These are phyloP conservation scores for Piper longum DNA, from an alignment of 164 flowering plant species.

Conservation along the genomic window DNA sequence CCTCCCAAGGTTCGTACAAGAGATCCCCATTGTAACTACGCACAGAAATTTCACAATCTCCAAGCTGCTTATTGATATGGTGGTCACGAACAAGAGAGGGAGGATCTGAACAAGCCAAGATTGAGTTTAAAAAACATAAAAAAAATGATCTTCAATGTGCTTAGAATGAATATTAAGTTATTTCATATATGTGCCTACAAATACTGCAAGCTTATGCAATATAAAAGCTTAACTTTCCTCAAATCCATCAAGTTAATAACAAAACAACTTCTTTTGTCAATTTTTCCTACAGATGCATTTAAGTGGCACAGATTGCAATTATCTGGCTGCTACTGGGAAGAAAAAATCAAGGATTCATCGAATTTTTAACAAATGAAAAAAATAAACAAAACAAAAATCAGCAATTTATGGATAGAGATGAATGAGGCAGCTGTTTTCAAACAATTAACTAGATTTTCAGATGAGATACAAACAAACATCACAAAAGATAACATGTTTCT, in stretches of 20 bases:
- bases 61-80: conserved; percentile 54
- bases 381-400: not conserved
- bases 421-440: not conserved
- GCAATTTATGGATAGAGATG: not conserved
- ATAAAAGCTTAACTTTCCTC: not conserved
- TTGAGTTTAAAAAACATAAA: not conserved
- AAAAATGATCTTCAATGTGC: not conserved
- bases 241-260: too few relatives aligned
- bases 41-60: conserved; percentile 54
- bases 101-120: conserved; percentile 42
- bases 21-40: conserved; percentile 76
- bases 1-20: conserved; percentile 81
- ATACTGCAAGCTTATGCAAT: not conserved
- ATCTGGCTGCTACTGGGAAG: not conserved
- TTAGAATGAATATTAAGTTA: not conserved
- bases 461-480: not conserved
- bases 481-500: not conserved
- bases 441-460: not conserved
- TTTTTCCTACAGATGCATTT: too few relatives aligned
- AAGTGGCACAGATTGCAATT: not conserved
- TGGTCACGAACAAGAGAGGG: conserved; percentile 88
- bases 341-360: not conserved
- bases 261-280: too few relatives aligned
- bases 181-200: not conserved
- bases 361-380: too few relatives aligned